Conservation (phyloP, 495 filamentous ascomycete genomes). For the Neurospora sp. region DNA sequence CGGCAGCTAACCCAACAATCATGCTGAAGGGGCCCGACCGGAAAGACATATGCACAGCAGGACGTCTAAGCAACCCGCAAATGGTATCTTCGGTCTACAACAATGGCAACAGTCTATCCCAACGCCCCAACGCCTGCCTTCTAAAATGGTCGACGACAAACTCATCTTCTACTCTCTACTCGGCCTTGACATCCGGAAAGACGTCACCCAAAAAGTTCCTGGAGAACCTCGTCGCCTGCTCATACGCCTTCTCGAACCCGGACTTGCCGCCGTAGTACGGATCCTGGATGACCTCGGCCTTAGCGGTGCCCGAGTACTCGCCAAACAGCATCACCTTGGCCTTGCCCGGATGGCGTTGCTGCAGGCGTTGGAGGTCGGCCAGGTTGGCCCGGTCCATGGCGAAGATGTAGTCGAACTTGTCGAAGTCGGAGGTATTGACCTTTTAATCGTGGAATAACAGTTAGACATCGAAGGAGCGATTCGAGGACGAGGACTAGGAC, state of each 20-base stretch:
- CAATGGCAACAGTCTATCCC: not conserved
- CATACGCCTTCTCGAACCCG: constrained; percentile 78
- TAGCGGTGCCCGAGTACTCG: constrained; percentile 59
- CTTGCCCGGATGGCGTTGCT: constrained; percentile 43
- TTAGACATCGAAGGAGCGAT: not conserved
- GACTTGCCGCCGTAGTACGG: constrained; percentile 83
- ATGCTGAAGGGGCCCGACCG: not conserved
- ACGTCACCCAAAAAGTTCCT: constrained; percentile 54
- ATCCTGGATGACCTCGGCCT: constrained; percentile 67
- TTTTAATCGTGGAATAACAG: not conserved
- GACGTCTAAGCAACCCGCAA: not conserved
- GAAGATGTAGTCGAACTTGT: constrained; percentile 81
- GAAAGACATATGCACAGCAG: not conserved
- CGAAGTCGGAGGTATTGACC: constrained; percentile 49
- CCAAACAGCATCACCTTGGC: constrained; percentile 73
- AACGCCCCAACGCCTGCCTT: not conserved
- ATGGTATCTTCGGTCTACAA: constrained; percentile 5
- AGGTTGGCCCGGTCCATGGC: constrained; percentile 91
- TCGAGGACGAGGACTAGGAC: not conserved
- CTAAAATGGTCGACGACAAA: not conserved
- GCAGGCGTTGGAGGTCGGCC: constrained; percentile 52
- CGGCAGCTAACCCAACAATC: too few species aligned
- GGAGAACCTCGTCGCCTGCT: constrained; percentile 73
- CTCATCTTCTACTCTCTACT: not conserved
- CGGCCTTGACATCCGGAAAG: constrained; percentile 30